Evolutionary conservation across 257 asterid species (phyloP), one percentile per base, ranked within the genome.

Genomic region (Voacanga thouarsii): DNA sequence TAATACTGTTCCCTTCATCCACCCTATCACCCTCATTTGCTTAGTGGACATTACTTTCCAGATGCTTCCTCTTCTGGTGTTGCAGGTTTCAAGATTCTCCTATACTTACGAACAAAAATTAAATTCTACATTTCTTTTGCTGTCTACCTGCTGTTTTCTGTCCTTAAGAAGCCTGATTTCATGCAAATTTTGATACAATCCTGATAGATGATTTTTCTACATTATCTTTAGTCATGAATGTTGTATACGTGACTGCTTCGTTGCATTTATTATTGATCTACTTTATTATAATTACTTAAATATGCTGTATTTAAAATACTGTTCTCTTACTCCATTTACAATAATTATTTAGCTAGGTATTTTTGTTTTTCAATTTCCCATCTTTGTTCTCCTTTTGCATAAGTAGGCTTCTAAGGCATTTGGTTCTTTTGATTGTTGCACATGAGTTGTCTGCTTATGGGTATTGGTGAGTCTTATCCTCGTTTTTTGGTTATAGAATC

Each of bases 61-160:
- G 98, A 94, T 91, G 98, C 97, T 91, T 95, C 99, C 81, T 96
- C 97, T 74, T 83, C 94, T 83, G 98, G 97, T 78, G 87, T 96
- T 74, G 81, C 98, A 95, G 99, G 99, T 93, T 84, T 78, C n/a
- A n/a, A n/a, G n/a, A n/a, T n/a, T n/a, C n/a, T n/a, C n/a, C 61
- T 75, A 60, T 67, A 76, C 44, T 69, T 72, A 59, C 11, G 70
- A 16, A 19, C 43, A 72, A 67, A 56, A 18, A 12, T 47, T 55
- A 39, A 10, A 50, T 14, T 75, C 43, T 7, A 65, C 18, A 41
- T 53, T 49, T 49, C 12, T 43, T 71, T 30, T 75, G 41, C 21
- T 67, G 18, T 81, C 74, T 77, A 70, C 28, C 21, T 74, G 11
- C 15, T 76, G 9, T 64, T 61, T 3, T 55, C 72, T 77, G 44